Base-by-base conservation (phyloP, 805 yeast genomes). In the Ogataea nakhonphanomensis region DNA sequence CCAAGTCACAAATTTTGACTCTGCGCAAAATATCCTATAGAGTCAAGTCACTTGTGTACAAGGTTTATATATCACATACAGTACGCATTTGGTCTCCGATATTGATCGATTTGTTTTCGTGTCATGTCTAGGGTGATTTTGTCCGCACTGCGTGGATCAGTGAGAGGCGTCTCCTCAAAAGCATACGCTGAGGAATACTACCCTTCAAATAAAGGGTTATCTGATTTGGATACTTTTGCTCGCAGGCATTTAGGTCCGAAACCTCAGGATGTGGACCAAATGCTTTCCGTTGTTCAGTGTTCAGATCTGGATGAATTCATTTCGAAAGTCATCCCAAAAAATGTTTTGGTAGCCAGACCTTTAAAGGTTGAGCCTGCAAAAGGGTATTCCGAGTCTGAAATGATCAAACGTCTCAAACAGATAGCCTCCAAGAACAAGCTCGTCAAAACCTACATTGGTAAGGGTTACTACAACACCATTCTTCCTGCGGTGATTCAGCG, bases 401-500 rank as follows among this genome's bases (percentile, higher is more conserved):
- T 91, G 82, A 62, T 87, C 28, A 71, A 70, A 1, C 81, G 85
- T 49, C 67, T 91, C 49, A 70, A 74, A 44, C 67, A 70, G 39
- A 69, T 93, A 37, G 96, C 96, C 0, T 58, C 69, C 30, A 81
- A 87, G 60, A 93, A 93, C 69, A 76, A 76, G 54, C 72, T 84
- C 25, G 75, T 76, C 48, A 78, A 78, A 63, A 78, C 90, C 29
- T 82, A 81, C 52, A 91, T 93, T 44, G 99, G 99, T 47, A 85
- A 86, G 61, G 99, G 99, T 29, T 93, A 91, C 65, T 84, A 87
- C 53, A 95, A 95, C 44, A 91, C 98, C 0, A 71, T 76, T 37
- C 69, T 87, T 33, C 99, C 99, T 0, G 84, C 95, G 1, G 96
- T 91, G 25, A 85, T 93, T 52, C 95, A 87, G 69, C 79, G 99